Conservation (phyloP, 1,284 basidiomycete species). For the Cutaneotrichosporon daszewskae region DNA sequence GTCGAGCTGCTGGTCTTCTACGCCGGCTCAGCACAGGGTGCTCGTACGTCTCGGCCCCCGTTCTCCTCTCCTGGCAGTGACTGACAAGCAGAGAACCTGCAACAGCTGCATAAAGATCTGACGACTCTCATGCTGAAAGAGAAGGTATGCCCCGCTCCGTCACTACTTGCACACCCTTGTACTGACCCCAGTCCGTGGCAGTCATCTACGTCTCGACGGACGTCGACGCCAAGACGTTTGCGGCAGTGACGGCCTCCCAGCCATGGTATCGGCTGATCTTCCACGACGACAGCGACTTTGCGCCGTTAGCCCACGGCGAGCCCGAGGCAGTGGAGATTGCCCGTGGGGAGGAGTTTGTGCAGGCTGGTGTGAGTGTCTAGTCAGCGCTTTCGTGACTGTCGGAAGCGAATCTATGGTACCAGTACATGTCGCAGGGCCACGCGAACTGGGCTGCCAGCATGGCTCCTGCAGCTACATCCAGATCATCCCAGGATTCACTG, state of each 20-base stretch:
- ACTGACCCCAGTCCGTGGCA: conserved; percentile 21
- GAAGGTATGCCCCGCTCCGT: conserved; percentile 8
- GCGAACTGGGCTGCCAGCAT: too few relatives aligned
- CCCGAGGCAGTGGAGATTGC: conserved; percentile 40
- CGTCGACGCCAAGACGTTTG: conserved; percentile 25
- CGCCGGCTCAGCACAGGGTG: conserved; percentile 40
- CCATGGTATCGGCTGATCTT: conserved; percentile 46
- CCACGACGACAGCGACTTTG: conserved; percentile 48
- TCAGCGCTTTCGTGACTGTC: neutral
- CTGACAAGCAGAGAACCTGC: conserved; percentile 14
- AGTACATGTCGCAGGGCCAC: too few relatives aligned
- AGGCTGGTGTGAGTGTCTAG: conserved; percentile 36
- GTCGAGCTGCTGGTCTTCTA: conserved; percentile 45
- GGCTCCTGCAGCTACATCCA: too few relatives aligned
- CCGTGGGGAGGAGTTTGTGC: conserved; percentile 47
- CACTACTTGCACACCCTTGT: neutral
- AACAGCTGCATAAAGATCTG: conserved; percentile 6
- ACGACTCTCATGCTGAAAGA: conserved; percentile 9
- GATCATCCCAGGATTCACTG: too few relatives aligned
- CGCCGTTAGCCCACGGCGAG: conserved; percentile 30
- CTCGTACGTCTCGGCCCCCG: conserved; percentile 23
- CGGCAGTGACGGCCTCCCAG: conserved; percentile 31
- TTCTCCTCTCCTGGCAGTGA: neutral
- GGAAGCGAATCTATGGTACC: too few relatives aligned
- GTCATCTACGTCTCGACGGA: conserved; percentile 48